A percentile compares a stretch with the other conserved stretches of the same genome.
Conservation (phyloP, 2,329 filamentous ascomycete genomes). For the Pseudocercospora vitis region DNA sequence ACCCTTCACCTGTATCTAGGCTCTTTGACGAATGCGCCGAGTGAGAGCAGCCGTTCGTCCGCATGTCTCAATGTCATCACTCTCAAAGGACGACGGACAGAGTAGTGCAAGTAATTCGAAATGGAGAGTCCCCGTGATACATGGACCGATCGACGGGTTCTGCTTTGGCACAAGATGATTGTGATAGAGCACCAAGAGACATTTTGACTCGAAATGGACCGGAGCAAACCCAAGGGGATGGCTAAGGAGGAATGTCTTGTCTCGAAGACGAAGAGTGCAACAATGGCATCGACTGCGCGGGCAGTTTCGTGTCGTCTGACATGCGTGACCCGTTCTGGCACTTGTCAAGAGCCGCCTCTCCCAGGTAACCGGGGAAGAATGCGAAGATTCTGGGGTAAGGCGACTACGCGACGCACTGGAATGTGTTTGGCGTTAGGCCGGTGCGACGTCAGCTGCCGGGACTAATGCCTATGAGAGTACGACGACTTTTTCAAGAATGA, state of each 20-base stretch:
- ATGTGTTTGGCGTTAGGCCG: conserved; percentile 17
- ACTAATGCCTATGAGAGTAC: not conserved
- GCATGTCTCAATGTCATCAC: conserved; percentile 22
- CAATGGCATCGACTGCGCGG: conserved; percentile 30
- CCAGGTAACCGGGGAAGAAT: conserved; percentile 30
- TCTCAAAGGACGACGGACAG: conserved; percentile 26
- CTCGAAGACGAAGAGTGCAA: conserved; percentile 34
- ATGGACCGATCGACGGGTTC: conserved; percentile 15
- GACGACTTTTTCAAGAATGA: not conserved
- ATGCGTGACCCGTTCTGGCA: conserved; percentile 13
- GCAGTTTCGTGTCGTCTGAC: conserved; percentile 19
- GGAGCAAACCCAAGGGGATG: conserved; percentile 24
- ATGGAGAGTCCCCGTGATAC: conserved; percentile 23
- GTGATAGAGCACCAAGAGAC: conserved; percentile 14
- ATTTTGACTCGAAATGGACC: conserved; percentile 22
- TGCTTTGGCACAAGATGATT: conserved; percentile 17
- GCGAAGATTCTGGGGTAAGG: conserved; percentile 5
- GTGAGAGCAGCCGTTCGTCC: conserved; percentile 19
- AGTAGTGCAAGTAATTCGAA: conserved; percentile 25
- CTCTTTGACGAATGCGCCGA: conserved; percentile 27
- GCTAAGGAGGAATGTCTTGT: conserved; percentile 29
- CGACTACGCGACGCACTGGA: conserved; percentile 17
- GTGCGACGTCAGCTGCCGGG: conserved; percentile 5
- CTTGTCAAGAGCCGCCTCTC: conserved; percentile 13
- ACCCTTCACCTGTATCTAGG: conserved; percentile 22